Evolutionary conservation across 805 yeast species (phyloP), one percentile per base, ranked within the genome.

Genomic region (Starmera quercuum): DNA sequence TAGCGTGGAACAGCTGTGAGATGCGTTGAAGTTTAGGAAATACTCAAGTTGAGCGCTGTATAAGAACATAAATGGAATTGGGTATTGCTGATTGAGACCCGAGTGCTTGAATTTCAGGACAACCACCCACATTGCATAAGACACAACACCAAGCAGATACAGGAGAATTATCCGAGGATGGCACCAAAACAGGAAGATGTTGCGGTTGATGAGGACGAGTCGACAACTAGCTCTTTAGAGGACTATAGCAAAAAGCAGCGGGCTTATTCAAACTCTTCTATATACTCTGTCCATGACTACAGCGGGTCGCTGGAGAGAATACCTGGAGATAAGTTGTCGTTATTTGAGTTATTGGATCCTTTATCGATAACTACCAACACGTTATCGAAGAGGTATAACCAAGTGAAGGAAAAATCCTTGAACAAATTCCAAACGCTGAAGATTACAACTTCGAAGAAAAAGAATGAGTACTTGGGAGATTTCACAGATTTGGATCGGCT

Each of bases 291-390:
- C 21, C 10, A 27, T 10, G 15, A 25, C n/a, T 44, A 42, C 20
- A 26, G 36, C 13, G 33, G 35, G 14, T 46, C 51, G 0, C 30
- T 40, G 8, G 54, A 49, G 5, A 35, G 32, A 17, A 34, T 49
- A 6, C 48, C 54, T 4, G 39, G 41, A 9, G 61, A 54, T 10
- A 40, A 42, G 18, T 40, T 54, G 20, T 41, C 51, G 1, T 37
- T 56, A 4, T 34, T 54, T 12, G 58, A 54, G 29, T 26, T 56
- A 9, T 31, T 56, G 29, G 58, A 54, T 24, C 61, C 61, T 1
- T 41, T 48, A 38, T 46, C 51, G 7, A 47, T 47, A 19, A 41
- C 42, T 5, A 44, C 44, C 8, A 26, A 37, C 7, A 31, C 47
- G 7, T 33, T 54, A 4, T 45, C 54, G 2, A 52, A 46, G 35